Conservation (phyloP, 2,329 filamentous ascomycete genomes). For the Colletotrichum sp. region DNA sequence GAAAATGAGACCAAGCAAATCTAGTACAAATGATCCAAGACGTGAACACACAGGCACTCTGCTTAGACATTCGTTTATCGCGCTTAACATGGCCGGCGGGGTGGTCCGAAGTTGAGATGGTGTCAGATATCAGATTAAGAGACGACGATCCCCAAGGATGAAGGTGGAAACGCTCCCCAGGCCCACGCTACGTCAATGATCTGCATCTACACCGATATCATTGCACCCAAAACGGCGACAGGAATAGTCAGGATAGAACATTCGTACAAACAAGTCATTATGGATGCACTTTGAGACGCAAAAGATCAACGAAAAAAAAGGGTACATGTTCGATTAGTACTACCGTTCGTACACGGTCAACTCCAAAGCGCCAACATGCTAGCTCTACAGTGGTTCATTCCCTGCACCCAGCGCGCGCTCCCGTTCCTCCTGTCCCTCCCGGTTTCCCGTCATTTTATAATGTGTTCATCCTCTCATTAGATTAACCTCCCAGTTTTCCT, state of each 20-base stretch:
- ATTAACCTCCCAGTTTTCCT: not conserved
- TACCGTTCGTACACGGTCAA: not conserved
- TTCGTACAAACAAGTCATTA: no score
- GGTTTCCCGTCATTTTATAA: not conserved
- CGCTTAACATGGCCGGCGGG: not conserved
- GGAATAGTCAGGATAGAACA: no score
- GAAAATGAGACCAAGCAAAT: no score
- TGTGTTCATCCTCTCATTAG: not conserved
- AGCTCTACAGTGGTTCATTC: not conserved
- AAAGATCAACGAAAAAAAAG: not conserved
- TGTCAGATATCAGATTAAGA: not conserved
- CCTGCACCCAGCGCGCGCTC: not conserved
- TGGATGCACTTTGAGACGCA: accelerated
- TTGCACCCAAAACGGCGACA: no score
- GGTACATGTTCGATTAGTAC: not conserved
- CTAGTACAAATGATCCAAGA: no score
- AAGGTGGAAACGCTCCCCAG: not conserved
- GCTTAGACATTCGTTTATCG: not conserved
- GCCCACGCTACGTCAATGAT: not conserved
- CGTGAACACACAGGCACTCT: not conserved
- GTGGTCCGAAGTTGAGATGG: not conserved
- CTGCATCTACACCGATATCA: not conserved
- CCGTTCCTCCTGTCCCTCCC: not conserved
- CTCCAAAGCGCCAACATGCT: slow-evolving; percentile 9
- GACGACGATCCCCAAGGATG: not conserved